Evolutionary conservation across 1,284 basidiomycete species (phyloP), one percentile per base, ranked within the genome.

Genomic region (Inonotus obliquus): DNA sequence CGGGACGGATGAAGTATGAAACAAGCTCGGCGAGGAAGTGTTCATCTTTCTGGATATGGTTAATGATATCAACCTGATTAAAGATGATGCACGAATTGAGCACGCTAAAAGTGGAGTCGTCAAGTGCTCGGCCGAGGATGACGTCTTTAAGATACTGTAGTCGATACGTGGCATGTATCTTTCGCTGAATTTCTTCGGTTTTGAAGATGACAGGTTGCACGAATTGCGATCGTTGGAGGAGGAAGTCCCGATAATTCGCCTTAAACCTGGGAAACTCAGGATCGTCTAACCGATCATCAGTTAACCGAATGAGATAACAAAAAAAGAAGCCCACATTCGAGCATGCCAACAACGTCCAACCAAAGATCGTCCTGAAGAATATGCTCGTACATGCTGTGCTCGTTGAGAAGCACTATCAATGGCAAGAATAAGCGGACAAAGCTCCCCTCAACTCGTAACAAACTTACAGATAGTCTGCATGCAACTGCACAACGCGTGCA

Each of bases 61-160:
- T 87, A 71, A 98, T 94, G 70, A 99, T 98, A 75, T 99, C 96
- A 69, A 96, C 95, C 75, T 99, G 96, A 76, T 98, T 97, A 82
- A 96, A 99, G 72, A 98, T 96, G 72, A 99, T 94, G 75, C 94
- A 93, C 17, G 94, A 94, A 75, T 95, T 98, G 69, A 99, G 85
- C 68, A 98, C 94, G 69, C 95, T 95, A 79, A 98, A 97, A 0
- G 95, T 98, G 0, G 94, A 91, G 73, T 99, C 96, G 70, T 99
- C 96, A 51, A 98, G 83, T 1, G 92, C 87, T 6, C 96, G 87
- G 0, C 95, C 94, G 37, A 99, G 89, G 39, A 99, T 94, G 62
- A 99, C 96, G 71, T 99, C 96, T 74, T 98, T 98, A 66, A 99
- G 88, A 75, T 96, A 99, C 69, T 94, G 91, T 2, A 99, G 82